Conservation (phyloP, 2,329 filamentous ascomycete genomes). For the Ustilaginoidea virens region DNA sequence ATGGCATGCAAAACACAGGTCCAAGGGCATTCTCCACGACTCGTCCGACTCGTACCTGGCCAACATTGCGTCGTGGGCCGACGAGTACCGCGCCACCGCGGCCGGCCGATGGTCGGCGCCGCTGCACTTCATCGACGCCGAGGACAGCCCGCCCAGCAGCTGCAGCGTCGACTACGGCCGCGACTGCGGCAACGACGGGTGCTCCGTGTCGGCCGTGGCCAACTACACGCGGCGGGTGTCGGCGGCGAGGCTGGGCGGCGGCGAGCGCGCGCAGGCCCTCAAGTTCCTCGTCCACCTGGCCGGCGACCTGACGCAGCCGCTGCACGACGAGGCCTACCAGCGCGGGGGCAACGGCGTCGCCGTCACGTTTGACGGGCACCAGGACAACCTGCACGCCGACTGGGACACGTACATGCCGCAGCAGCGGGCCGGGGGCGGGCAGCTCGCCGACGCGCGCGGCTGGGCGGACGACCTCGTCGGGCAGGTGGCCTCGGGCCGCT, state of each 20-base stretch:
- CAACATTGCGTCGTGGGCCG: slow-evolving; percentile 26
- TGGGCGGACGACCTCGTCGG: slow-evolving; percentile 20
- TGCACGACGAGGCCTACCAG: slow-evolving; percentile 35
- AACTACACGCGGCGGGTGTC: slow-evolving; percentile 13
- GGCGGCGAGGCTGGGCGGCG: slow-evolving; percentile 7
- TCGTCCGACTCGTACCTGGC: slow-evolving; percentile 30
- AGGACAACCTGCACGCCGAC: slow-evolving; percentile 42
- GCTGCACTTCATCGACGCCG: slow-evolving; percentile 38
- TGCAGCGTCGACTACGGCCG: slow-evolving; percentile 28
- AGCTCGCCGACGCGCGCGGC: slow-evolving; percentile 18
- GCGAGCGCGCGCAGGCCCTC: slow-evolving; percentile 8
- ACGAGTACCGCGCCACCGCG: slow-evolving; percentile 29
- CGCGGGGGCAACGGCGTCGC: slow-evolving; percentile 36
- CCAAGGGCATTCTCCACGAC: slow-evolving; percentile 21
- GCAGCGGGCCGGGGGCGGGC: slow-evolving; percentile 21
- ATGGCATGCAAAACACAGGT: too few relatives aligned
- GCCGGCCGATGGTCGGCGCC: slow-evolving; percentile 29
- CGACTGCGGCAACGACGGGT: slow-evolving; percentile 10
- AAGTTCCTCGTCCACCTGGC: slow-evolving; percentile 29
- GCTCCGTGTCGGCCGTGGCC: slow-evolving; percentile 12
- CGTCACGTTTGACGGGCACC: slow-evolving; percentile 33
- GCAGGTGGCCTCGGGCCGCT: slow-evolving; percentile 22
- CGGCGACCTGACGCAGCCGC: slow-evolving; percentile 40
- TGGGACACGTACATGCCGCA: slow-evolving; percentile 47
- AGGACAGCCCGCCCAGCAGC: slow-evolving; percentile 15